Evolutionary conservation across 2,329 filamentous ascomycete genomes (phyloP).

Genomic region (Plectosphaerella cucumerina): DNA sequence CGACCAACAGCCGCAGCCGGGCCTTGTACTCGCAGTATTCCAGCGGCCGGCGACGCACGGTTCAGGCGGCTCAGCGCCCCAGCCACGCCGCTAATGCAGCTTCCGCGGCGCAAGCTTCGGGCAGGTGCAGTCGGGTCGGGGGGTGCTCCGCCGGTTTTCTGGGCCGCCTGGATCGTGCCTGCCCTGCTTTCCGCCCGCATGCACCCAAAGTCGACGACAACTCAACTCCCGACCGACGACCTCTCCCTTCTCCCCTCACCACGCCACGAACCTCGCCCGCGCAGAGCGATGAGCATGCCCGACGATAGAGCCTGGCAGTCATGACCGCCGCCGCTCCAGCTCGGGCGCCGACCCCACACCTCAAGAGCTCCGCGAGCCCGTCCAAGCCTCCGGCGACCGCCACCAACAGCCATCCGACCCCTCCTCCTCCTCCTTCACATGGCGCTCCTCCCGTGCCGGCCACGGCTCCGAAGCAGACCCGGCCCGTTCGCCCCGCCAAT

Average conservation of each 20-base stretch:
- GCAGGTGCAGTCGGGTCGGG: constrained; percentile 11
- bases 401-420: constrained; percentile 14
- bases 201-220: constrained; percentile 13
- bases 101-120: constrained; percentile 13
- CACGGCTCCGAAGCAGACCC: constrained; percentile 17
- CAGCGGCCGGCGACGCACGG: constrained; percentile 19
- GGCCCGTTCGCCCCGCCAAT: constrained; percentile 26
- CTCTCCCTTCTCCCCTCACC: too few species aligned
- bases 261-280: too few species aligned
- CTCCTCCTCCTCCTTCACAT: constrained; percentile 14
- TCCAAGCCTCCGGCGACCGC: constrained; percentile 3
- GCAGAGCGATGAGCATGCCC: too few species aligned
- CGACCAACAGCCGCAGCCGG: too few species aligned
- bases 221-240: constrained; percentile 2
- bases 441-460: constrained; percentile 17
- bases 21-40: neutral
- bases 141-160: neutral
- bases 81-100: constrained; percentile 19
- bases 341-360: constrained; percentile 15
- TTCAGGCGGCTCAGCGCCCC: constrained; percentile 19
- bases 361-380: constrained; percentile 12
- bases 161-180: neutral
- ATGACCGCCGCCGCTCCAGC: constrained; percentile 16
- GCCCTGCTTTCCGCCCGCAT: constrained; percentile 10
- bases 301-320: constrained; percentile 1